Base-by-base conservation (phyloP, 176 grass and related monocot species). In the Musa beccarii region DNA sequence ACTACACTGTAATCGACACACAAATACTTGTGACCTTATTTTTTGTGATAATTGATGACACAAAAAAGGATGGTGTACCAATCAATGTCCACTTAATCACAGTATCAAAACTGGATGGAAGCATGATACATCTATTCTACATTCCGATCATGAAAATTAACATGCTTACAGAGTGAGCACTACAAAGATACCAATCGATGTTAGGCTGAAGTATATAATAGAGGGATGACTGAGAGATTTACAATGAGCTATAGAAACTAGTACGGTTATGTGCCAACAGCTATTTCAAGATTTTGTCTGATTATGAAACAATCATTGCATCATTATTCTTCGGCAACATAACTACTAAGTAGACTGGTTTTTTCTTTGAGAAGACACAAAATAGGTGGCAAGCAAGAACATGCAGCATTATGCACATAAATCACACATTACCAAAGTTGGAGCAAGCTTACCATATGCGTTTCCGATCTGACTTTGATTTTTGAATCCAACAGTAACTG, bases 401-500 rank as follows among this genome's bases (percentile, higher is more conserved):
- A 43, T 43, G 34, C 19, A 50, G 25, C 34, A 68, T 9, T 43
- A 69, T 69, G 23, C 14, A 69, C 51, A 49, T 13, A 51, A 10
- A 50, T 5, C 13, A 73, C 11, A 59, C 64, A 17, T 59, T 5
- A 25, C 22, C 72, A 51, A 75, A 59, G 63, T 25, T 76, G 43
- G 84, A 82, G 79, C 17, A 26, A 65, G 19, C 85, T 86, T 52
- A 96, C 93, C 93, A 53, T 96, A 96, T 76, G 93, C 93, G 80
- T 92, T 96, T 79, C 85, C 93, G 53, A 96, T 96, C 73, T 87
- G 84, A 80, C 23, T 85, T 80, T 83, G 53, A 77, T 82, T 89
- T 76, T 89, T 92, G 79, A 96, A 96, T 82, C 85, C 92, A 80
- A 80, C 89, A 63, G 92, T 96, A 63, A 92, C 87, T n/a, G 89